Evolutionary conservation across 306 rosid species (phyloP).

Genomic region (Ziziphus jujuba): DNA sequence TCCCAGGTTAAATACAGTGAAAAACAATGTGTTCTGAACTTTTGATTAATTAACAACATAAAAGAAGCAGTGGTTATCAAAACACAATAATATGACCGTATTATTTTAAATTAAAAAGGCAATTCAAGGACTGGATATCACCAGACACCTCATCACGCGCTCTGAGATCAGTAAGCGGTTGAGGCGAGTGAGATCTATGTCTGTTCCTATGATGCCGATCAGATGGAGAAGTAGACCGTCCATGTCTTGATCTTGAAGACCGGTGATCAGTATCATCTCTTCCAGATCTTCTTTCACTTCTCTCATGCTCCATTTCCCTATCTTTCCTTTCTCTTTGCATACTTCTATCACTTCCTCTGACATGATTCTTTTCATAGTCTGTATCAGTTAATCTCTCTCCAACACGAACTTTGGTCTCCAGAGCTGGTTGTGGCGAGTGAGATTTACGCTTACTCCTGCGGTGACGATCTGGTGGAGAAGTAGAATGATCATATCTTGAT

Average conservation of each 20-base stretch:
- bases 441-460: slow-evolving; percentile 54
- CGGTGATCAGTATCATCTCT: slow-evolving; percentile 42
- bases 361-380: slow-evolving; percentile 25
- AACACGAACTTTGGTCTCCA: slow-evolving; percentile 26
- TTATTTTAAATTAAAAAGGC: background rate
- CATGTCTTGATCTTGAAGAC: slow-evolving; percentile 66
- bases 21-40: no score
- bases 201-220: slow-evolving; percentile 19
- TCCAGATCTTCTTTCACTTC: slow-evolving; percentile 49
- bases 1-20: no score
- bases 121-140: slow-evolving; percentile 72
- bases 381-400: slow-evolving; percentile 14
- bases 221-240: slow-evolving; percentile 41
- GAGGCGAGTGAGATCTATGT: slow-evolving; percentile 29
- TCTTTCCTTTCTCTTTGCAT: slow-evolving; percentile 49
- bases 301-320: slow-evolving; percentile 40
- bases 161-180: slow-evolving; percentile 17
- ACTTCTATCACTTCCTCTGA: slow-evolving; percentile 15
- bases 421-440: slow-evolving; percentile 42
- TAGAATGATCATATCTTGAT: slow-evolving; percentile 53
- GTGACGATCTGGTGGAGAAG: slow-evolving; percentile 41
- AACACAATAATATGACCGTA: background rate
- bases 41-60: no score
- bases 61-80: background rate
- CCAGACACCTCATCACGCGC: slow-evolving; percentile 94